Percentiles rank a stretch among this genome's conserved stretches.
Evolutionary conservation across 768 basidiomycete genomes (phyloP).

Genomic region (Agrocybe praecox): DNA sequence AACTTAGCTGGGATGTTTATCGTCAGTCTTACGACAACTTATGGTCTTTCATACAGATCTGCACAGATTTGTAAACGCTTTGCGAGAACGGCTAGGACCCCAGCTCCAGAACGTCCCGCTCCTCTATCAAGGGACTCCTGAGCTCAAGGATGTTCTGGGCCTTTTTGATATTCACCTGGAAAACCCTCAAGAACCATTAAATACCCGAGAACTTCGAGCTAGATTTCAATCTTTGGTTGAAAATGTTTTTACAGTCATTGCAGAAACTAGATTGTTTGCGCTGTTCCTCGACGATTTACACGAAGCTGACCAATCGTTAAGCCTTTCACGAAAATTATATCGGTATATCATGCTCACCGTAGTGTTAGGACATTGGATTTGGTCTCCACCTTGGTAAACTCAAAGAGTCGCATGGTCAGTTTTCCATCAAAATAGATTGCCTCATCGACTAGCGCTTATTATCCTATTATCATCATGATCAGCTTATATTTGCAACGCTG

Average conservation of each 20-base stretch:
- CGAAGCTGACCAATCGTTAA: slow-evolving; percentile 71
- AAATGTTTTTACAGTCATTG: slow-evolving; percentile 67
- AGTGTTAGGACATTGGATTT: slow-evolving; percentile 62
- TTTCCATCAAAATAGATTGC: not conserved
- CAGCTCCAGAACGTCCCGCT: slow-evolving; percentile 71
- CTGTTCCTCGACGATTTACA: slow-evolving; percentile 76
- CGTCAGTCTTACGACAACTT: slow-evolving; percentile 71
- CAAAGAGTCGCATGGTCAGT: slow-evolving; percentile 63
- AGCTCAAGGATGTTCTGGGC: slow-evolving; percentile 62
- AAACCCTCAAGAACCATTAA: slow-evolving; percentile 53
- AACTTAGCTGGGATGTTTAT: slow-evolving; percentile 62
- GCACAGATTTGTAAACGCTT: slow-evolving; percentile 60
- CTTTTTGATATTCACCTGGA: slow-evolving; percentile 56
- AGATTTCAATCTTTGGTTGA: slow-evolving; percentile 73
- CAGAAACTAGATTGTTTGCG: slow-evolving; percentile 71
- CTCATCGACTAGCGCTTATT: not conserved
- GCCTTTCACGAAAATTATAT: slow-evolving; percentile 6
- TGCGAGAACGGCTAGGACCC: slow-evolving; percentile 66
- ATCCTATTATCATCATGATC: not conserved
- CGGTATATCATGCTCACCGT: not conserved
- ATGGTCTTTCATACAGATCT: slow-evolving; percentile 76
- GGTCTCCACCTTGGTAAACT: slow-evolving; percentile 63
- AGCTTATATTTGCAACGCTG: slow-evolving; percentile 69
- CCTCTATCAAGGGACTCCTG: slow-evolving; percentile 71
- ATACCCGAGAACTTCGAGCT: slow-evolving; percentile 63